Base-by-base conservation (phyloP, 805 yeast species). In the Nakazawaea wickerhamii region DNA sequence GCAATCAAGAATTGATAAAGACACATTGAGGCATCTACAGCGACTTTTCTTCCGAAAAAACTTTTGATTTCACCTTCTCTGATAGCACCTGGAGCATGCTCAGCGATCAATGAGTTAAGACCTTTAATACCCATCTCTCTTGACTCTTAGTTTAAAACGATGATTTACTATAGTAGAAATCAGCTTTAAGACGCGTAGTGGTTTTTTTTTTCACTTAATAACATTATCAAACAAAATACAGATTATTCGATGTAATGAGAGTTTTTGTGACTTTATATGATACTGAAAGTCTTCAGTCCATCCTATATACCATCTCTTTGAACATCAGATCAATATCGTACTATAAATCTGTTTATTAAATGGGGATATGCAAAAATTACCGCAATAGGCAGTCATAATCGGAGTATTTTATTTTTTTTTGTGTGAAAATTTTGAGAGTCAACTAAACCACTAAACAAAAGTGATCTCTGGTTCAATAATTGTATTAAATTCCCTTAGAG, bases 1-100 rank as follows among this genome's bases (percentile, higher is more conserved):
- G 98, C 97, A 56, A 93, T 90, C 38, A 93, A 70, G 57, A 91
- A 93, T 63, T 93, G 99, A 59, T 93, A 93, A 31, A 93, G 70
- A 51, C 95, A 88, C 99, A 93, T 93, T 8, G 98, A 90, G 3
- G 95, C 95, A 65, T 85, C 91, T 47, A 93, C 90, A 46, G 99
- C 99, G n/a, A 93, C 95, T 67, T 93, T 93, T 35, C 98, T 70
- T 1, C 99, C 99, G 55, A 86, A 84, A 36, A 89, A 75, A 13
- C 84, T 71, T 63, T 91, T 91, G 68, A 91, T 82, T 50, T 88
- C 96, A 44, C 77, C 75, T 43, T 79, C 77, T 49, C 77, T 77
- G 49, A 87, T 77, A 1, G 98, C 89, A 13, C 65, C 61, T 1
- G 97, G 96, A 1, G 96, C 95, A 59, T 91, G 82, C 57, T 93